A percentile compares a stretch with the other conserved stretches of the same genome.
phyloP scores from a whole-genome alignment of 2,329 filamentous ascomycete genomes.

The Paraconiothyrium sp. region DNA sequence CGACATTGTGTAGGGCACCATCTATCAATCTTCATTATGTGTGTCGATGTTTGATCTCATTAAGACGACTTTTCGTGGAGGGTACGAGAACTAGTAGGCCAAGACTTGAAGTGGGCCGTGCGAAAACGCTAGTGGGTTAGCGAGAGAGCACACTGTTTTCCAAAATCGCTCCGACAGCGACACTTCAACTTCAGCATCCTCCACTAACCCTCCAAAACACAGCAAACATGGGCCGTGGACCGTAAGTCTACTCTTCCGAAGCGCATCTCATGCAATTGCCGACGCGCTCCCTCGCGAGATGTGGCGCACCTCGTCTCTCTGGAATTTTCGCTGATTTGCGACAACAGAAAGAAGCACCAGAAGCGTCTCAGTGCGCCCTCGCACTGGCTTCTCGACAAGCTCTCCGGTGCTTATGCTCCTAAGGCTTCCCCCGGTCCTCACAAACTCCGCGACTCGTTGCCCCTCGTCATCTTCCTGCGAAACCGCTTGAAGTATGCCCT shows the following conservation, averaged over 20 bases:
- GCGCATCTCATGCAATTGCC: background rate
- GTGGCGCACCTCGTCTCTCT: background rate
- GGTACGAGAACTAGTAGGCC: too few relatives aligned
- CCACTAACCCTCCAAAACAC: slow-evolving; percentile 49
- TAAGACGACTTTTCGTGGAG: too few relatives aligned
- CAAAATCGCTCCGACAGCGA: slow-evolving; percentile 13
- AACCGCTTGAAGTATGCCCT: slow-evolving; percentile 98
- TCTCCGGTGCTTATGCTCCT: slow-evolving; percentile 80
- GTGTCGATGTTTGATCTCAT: too few relatives aligned
- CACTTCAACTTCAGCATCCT: slow-evolving; percentile 42
- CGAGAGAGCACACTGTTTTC: background rate
- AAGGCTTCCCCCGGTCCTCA: slow-evolving; percentile 86
- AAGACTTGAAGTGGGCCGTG: too few relatives aligned
- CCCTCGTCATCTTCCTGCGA: slow-evolving; percentile 85
- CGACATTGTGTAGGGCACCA: too few relatives aligned
- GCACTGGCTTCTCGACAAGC: slow-evolving; percentile 99
- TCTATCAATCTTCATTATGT: too few relatives aligned
- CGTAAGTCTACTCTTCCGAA: slow-evolving; percentile 54
- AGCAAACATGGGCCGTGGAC: slow-evolving; percentile 72
- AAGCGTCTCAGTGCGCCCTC: slow-evolving; percentile 99
- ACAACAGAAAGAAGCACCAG: slow-evolving; percentile 93
- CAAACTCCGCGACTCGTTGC: slow-evolving; percentile 99
- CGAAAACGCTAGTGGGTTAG: background rate
- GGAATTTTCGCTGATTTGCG: slow-evolving; percentile 17
- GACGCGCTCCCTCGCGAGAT: background rate